Base-by-base conservation (phyloP, 208 protist genomes). In the Leishmania arabica region DNA sequence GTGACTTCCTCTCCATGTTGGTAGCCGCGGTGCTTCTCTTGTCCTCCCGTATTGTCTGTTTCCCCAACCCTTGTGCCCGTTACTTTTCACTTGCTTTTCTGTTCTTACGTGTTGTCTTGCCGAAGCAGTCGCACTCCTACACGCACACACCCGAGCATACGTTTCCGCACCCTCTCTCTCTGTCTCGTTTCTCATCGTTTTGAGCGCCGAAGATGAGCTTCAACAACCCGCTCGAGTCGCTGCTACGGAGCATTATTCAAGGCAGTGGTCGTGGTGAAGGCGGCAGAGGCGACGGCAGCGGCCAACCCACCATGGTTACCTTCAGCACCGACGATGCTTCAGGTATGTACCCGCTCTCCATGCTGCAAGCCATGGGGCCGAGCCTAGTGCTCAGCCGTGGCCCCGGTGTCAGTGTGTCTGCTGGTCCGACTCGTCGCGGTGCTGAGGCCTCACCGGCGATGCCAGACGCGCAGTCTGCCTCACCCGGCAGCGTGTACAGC, bases 401-500 rank as follows among this genome's bases (percentile, higher is more conserved):
- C 1, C 45, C 71, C 0, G 40, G 27, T 13, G 69, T 21, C 60
- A 51, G 27, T 15, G 56, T 68, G n/a, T 3, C 49, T 64, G 24
- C 40, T 3, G 34, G 34, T 40, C 6, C 42, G 74, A 37, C 9
- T 9, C 75, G 53, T 42, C 81, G 70, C n/a, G 31, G 5, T 58
- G 49, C 21, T 11, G 49, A 21, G 34, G 31, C 53, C 49, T 66
- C 77, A n/a, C 49, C 69, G 51, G 58, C 47, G 4, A 40, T 17
- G 69, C 17, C 27, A 27, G 77, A 66, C 45, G 3, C 69, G 54
- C 66, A 65, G 65, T 65, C 75, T 19, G 47, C 83, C n/a, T 83
- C 81, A 5, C 66, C 80, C 7, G 91, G 91, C 60, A 87, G 69
- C 81, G 84, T 95, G 17, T 95, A 93, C 89, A 70, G 60, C 49